Percentiles rank a stretch among this genome's conserved stretches.
These are phyloP conservation scores for Phytophthora foliorum DNA, from an alignment of 352 stramenopile species.

Conservation along the genomic window DNA sequence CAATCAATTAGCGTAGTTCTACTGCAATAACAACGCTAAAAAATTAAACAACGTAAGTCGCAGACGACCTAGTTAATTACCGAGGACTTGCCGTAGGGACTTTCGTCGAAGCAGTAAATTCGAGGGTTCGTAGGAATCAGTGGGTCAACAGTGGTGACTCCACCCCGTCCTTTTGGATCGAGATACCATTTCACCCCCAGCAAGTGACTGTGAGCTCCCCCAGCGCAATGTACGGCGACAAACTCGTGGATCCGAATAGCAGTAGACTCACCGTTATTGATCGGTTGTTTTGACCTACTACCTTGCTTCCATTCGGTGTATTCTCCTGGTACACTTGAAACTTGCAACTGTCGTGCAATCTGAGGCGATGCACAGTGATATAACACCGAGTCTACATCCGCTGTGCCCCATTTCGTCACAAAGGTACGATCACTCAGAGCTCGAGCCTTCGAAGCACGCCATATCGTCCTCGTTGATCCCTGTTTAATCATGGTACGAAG, in stretches of 20 bases:
- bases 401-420: slow-evolving; percentile 29
- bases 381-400: slow-evolving; percentile 26
- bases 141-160: slow-evolving; percentile 11
- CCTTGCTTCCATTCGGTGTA: slow-evolving; percentile 9
- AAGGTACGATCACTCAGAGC: slow-evolving; percentile 30
- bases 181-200: slow-evolving; percentile 29
- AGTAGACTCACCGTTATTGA: background rate
- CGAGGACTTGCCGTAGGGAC: background rate
- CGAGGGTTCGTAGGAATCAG: background rate
- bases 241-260: slow-evolving; percentile 34
- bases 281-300: slow-evolving; percentile 5
- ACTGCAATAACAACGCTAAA: background rate
- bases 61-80: background rate
- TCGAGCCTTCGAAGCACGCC: background rate
- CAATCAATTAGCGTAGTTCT: too few species aligned
- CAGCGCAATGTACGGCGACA: slow-evolving; percentile 29
- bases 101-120: background rate
- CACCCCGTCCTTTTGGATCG: slow-evolving; percentile 18
- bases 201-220: slow-evolving; percentile 24
- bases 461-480: slow-evolving; percentile 1
- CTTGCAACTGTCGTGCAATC: slow-evolving; percentile 38
- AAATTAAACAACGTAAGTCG: too few species aligned
- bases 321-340: slow-evolving; percentile 28
- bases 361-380: slow-evolving; percentile 38
- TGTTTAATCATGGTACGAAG: slow-evolving; percentile 2